Conservation (phyloP, 306 rosid genomes). For the Vigna radiata region DNA sequence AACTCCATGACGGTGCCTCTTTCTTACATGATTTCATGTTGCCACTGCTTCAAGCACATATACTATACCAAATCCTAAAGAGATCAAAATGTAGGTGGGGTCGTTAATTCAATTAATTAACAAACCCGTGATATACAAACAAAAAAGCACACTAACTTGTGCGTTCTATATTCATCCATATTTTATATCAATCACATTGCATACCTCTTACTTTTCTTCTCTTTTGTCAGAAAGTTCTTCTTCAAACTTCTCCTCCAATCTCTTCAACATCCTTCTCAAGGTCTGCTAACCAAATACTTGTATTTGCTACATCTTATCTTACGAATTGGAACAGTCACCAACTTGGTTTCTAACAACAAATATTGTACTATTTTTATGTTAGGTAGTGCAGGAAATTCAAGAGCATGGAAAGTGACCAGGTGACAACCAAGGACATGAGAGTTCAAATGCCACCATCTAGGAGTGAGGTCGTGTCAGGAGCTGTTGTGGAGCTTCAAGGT, state of each 20-base stretch:
- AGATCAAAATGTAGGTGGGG: slow-evolving; percentile 51
- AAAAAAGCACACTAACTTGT: slow-evolving; percentile 4
- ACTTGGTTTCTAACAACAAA: not conserved
- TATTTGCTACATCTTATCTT: not conserved
- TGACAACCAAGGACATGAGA: slow-evolving; percentile 48
- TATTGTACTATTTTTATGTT: not conserved
- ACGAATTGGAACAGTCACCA: not conserved
- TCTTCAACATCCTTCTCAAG: slow-evolving; percentile 31
- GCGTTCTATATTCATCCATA: slow-evolving; percentile 32
- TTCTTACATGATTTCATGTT: slow-evolving; percentile 12
- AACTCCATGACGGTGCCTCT: slow-evolving; percentile 20
- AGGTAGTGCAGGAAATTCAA: slow-evolving; percentile 21
- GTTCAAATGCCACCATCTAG: slow-evolving; percentile 41
- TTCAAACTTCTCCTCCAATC: not conserved
- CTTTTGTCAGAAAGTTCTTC: slow-evolving; percentile 15
- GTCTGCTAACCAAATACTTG: slow-evolving; percentile 23
- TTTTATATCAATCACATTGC: slow-evolving; percentile 37
- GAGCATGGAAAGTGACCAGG: slow-evolving; percentile 49
- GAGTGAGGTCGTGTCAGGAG: slow-evolving; percentile 32
- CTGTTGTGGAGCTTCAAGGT: slow-evolving; percentile 50
- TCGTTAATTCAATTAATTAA: slow-evolving; percentile 49
- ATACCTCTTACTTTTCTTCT: slow-evolving; percentile 3
- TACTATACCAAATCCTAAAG: slow-evolving; percentile 44
- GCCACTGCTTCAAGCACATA: slow-evolving; percentile 54
- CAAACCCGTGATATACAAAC: slow-evolving; percentile 56